A percentile compares a stretch with the other conserved stretches of the same genome.
phyloP scores from a whole-genome alignment of 2,329 filamentous ascomycete genomes.

The Fusarium sp. region DNA sequence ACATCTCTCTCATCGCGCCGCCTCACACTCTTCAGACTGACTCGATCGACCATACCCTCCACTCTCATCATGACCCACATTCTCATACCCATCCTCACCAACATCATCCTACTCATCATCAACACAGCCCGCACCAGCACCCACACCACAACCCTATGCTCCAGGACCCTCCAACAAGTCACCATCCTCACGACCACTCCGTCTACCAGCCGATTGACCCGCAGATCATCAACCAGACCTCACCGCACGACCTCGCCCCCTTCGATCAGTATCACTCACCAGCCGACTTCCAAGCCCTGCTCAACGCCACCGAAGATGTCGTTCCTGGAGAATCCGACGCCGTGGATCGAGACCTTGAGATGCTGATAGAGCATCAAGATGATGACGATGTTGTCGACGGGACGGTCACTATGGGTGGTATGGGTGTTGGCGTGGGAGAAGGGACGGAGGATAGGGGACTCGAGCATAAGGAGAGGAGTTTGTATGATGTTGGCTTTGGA shows the following conservation, averaged over 20 bases:
- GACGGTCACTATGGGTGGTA: conserved; percentile 38
- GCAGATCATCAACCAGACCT: conserved; percentile 66
- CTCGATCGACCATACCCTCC: conserved; percentile 45
- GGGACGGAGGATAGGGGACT: conserved; percentile 31
- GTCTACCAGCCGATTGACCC: conserved; percentile 72
- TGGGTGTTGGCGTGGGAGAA: conserved; percentile 28
- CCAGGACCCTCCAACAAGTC: conserved; percentile 51
- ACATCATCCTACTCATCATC: conserved; percentile 15
- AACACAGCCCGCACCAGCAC: conserved; percentile 40
- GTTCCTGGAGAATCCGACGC: conserved; percentile 55
- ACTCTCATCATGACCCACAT: conserved; percentile 38
- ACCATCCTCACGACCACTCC: conserved; percentile 43
- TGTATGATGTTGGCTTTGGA: conserved; percentile 53
- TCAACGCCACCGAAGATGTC: conserved; percentile 64
- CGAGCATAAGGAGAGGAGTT: conserved; percentile 43
- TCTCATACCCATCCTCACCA: conserved; percentile 27
- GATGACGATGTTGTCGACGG: conserved; percentile 54
- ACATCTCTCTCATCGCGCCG: conserved; percentile 62
- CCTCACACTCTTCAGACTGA: conserved; percentile 56
- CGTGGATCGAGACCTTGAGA: conserved; percentile 66
- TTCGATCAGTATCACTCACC: conserved; percentile 62
- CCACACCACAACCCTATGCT: conserved; percentile 49
- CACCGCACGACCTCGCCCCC: conserved; percentile 51
- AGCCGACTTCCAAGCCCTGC: conserved; percentile 68
- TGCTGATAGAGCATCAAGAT: conserved; percentile 65